Evolutionary conservation across 768 basidiomycete species (phyloP).

Genomic region (Lactarius evosmus): DNA sequence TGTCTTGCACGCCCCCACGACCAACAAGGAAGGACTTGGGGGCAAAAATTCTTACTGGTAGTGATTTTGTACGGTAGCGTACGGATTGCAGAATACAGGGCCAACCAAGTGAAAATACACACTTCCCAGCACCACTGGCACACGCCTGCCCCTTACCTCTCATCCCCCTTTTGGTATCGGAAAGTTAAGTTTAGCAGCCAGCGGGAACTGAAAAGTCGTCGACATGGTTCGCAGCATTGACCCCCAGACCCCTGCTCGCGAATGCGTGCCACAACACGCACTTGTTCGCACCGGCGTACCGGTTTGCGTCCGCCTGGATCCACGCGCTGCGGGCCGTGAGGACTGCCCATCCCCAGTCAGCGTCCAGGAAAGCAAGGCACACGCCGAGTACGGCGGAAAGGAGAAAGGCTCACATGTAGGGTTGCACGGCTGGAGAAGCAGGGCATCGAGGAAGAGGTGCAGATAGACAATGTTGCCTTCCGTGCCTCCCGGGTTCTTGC

Average conservation of each 20-base stretch:
- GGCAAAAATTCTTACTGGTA: no score
- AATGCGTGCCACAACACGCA: conserved; percentile 48
- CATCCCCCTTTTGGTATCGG: no score
- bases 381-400: not conserved
- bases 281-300: conserved; percentile 44
- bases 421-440: conserved; percentile 46
- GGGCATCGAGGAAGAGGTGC: conserved; percentile 49
- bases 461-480: conserved; percentile 52
- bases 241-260: conserved; percentile 50
- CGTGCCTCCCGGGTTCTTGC: conserved; percentile 40
- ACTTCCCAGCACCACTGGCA: no score
- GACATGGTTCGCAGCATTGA: conserved; percentile 36
- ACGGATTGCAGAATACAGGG: no score
- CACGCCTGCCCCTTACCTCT: no score
- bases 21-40: no score
- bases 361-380: not conserved
- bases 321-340: conserved; percentile 47
- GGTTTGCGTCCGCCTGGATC: conserved; percentile 51
- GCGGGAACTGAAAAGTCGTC: conserved; percentile 35
- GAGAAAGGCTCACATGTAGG: conserved; percentile 43
- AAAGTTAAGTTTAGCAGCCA: conserved; percentile 30
- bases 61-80: no score
- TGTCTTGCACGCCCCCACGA: no score
- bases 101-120: no score
- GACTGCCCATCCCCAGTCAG: conserved; percentile 34